Percentiles rank a stretch among this genome's conserved stretches.
These are phyloP conservation scores for Coleophoma eucalyptorum DNA, from an alignment of 2,329 filamentous ascomycete genomes.

Conservation along the genomic window DNA sequence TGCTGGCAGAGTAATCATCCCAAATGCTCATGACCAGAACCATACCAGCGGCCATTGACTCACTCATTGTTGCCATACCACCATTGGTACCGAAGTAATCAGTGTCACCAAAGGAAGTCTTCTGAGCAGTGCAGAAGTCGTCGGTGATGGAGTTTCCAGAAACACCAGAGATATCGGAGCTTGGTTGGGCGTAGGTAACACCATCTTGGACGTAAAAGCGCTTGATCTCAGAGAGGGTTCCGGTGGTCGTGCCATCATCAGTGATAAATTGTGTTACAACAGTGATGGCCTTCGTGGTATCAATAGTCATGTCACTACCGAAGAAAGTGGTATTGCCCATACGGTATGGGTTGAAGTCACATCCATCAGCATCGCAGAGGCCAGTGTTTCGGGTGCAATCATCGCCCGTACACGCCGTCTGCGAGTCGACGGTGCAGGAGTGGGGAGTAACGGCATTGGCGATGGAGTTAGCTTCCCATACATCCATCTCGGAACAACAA, in stretches of 20 bases:
- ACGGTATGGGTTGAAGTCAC: constrained; percentile 59
- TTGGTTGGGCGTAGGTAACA: constrained; percentile 46
- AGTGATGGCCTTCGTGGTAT: constrained; percentile 48
- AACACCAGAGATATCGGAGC: constrained; percentile 40
- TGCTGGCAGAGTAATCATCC: constrained; percentile 56
- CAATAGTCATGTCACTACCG: constrained; percentile 46
- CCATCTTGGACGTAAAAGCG: constrained; percentile 55
- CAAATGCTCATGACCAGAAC: constrained; percentile 62
- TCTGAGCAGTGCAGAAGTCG: constrained; percentile 52
- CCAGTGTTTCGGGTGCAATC: constrained; percentile 49
- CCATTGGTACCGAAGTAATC: constrained; percentile 50
- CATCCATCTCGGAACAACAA: constrained; percentile 67
- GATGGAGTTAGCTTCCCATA: constrained; percentile 61
- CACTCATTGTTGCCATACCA: constrained; percentile 50
- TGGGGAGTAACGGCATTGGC: constrained; percentile 57
- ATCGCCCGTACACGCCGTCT: constrained; percentile 37
- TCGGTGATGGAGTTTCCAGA: constrained; percentile 50
- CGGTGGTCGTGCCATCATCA: constrained; percentile 40
- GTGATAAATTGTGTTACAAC: constrained; percentile 60
- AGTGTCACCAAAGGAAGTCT: constrained; percentile 51
- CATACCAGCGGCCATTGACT: constrained; percentile 50
- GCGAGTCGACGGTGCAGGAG: constrained; percentile 43
- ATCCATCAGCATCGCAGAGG: constrained; percentile 57
- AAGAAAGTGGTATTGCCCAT: constrained; percentile 54
- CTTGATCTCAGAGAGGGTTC: constrained; percentile 48